These are phyloP conservation scores for Wallacemonas sp. DNA, from an alignment of 208 protist species.

Conservation along the genomic window DNA sequence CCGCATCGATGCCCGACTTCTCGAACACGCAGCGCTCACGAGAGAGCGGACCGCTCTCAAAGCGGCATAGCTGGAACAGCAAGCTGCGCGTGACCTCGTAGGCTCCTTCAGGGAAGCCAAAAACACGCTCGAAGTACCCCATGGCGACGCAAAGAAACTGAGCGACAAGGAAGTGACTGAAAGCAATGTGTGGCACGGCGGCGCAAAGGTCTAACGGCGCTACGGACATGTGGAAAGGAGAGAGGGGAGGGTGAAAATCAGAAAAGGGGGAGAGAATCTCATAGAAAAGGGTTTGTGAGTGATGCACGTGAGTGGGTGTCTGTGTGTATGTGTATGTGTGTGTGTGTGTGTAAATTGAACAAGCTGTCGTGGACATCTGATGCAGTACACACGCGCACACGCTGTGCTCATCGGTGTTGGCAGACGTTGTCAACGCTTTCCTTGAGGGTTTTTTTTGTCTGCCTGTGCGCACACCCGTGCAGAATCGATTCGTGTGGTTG, in stretches of 20 bases:
- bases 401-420: too few relatives aligned
- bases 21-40: neutral
- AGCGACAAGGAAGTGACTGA: neutral
- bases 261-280: neutral
- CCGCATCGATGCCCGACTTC: neutral
- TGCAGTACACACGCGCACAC: too few relatives aligned
- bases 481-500: too few relatives aligned
- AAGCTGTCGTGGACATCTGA: too few relatives aligned
- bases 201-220: too few relatives aligned
- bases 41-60: neutral
- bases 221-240: too few relatives aligned
- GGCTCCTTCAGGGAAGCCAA: neutral
- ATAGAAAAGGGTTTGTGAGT: too few relatives aligned
- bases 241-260: too few relatives aligned
- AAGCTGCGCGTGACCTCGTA: neutral
- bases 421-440: too few relatives aligned
- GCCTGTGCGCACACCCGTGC: too few relatives aligned
- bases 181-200: neutral
- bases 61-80: neutral
- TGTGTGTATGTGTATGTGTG: neutral
- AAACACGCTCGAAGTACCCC: neutral
- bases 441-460: too few relatives aligned
- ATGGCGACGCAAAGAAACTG: neutral
- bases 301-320: too few relatives aligned
- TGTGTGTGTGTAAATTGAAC: conserved; percentile 1